These are phyloP conservation scores for Pseudogymnoascus destructans DNA, from an alignment of 2,329 filamentous ascomycete genomes.

Conservation along the genomic window DNA sequence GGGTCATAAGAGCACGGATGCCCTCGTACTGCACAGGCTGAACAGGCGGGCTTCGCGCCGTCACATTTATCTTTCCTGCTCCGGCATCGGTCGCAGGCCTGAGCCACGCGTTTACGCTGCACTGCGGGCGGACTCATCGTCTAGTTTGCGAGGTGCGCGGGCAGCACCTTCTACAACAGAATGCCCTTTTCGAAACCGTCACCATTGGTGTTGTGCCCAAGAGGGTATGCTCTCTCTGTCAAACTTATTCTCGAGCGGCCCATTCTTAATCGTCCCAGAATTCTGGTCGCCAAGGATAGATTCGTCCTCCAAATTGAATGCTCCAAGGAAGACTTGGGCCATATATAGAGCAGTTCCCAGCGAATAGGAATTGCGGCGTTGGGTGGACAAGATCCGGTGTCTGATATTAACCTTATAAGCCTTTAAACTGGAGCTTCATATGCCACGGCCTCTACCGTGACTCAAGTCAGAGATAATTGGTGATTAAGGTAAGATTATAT, in stretches of 20 bases:
- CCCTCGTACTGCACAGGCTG: slow-evolving; percentile 49
- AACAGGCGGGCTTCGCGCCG: slow-evolving; percentile 52
- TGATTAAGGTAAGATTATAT: neutral
- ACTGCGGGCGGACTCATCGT: neutral
- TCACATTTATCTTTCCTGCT: slow-evolving; percentile 60
- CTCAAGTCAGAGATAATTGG: neutral
- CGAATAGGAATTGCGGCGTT: neutral
- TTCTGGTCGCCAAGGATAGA: neutral
- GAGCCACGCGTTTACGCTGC: slow-evolving; percentile 3
- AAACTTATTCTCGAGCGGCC: neutral
- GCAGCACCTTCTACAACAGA: neutral
- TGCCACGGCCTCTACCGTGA: neutral
- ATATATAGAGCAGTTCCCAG: neutral
- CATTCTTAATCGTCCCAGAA: neutral
- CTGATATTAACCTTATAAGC: neutral
- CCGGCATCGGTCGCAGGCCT: slow-evolving; percentile 55
- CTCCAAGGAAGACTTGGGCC: neutral
- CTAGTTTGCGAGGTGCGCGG: neutral
- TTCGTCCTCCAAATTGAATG: neutral
- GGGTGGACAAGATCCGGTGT: neutral
- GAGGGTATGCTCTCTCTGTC: neutral
- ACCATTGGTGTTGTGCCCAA: slow-evolving; percentile 7
- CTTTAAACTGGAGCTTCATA: neutral
- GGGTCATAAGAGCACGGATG: slow-evolving; percentile 55
- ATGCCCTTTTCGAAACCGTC: neutral